Percentiles rank a stretch among this genome's conserved stretches.
Conservation (phyloP, 2,329 filamentous ascomycete species). For the Thyridium curvatum region DNA sequence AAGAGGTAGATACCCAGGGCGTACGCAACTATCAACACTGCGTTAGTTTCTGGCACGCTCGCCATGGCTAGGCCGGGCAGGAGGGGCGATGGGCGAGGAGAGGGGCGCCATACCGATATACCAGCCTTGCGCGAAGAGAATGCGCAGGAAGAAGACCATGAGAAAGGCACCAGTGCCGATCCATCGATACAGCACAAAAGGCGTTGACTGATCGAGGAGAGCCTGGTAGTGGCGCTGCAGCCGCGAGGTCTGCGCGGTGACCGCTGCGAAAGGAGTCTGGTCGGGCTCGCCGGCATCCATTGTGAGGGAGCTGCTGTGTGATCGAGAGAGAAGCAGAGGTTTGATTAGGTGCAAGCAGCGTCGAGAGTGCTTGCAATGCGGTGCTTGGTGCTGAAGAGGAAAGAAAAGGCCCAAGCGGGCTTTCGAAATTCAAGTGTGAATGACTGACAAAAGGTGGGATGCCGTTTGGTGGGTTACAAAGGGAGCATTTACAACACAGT, state of each 20-base stretch:
- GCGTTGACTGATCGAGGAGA: constrained; percentile 88
- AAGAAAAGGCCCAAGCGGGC: too few relatives aligned
- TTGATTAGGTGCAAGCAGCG: too few relatives aligned
- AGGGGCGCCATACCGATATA: constrained; percentile 71
- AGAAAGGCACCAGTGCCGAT: constrained; percentile 71
- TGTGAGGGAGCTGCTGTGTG: constrained; percentile 2
- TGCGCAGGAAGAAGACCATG: constrained; percentile 78
- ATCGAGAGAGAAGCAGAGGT: too few relatives aligned
- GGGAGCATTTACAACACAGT: too few relatives aligned
- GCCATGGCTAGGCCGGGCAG: too few relatives aligned
- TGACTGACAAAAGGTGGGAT: too few relatives aligned
- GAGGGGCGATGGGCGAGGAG: not conserved
- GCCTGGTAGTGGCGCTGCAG: constrained; percentile 84
- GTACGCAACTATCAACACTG: constrained; percentile 67
- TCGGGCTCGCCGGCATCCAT: constrained; percentile 90
- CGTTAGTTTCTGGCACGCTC: not conserved
- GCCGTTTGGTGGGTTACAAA: too few relatives aligned
- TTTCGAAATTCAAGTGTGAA: too few relatives aligned
- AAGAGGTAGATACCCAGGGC: constrained; percentile 97
- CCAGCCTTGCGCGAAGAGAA: constrained; percentile 92
- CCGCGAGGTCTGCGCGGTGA: constrained; percentile 76
- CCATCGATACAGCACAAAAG: constrained; percentile 88
- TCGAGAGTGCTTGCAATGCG: too few relatives aligned
- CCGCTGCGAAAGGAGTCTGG: constrained; percentile 84
- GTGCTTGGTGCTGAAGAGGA: too few relatives aligned